These are phyloP conservation scores for Kodamaea hsintzibuensis DNA, from an alignment of 805 yeast species.

Conservation along the genomic window DNA sequence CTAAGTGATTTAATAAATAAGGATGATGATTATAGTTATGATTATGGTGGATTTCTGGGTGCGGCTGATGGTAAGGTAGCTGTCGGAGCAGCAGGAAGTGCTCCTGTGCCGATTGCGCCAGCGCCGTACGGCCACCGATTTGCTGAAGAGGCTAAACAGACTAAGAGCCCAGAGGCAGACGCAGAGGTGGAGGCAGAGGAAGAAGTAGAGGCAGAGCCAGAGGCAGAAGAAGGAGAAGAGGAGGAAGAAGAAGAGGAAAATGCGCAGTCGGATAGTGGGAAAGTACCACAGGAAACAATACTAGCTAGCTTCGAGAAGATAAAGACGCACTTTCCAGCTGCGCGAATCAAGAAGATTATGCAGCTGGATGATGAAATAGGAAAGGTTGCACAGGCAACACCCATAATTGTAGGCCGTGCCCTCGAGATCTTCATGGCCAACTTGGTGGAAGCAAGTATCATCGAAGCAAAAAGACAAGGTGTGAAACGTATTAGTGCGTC, in stretches of 20 bases:
- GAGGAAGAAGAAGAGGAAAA: neutral
- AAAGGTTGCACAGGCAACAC: slow-evolving; percentile 98
- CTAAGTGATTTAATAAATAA: slow-evolving; percentile 29
- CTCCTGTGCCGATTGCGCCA: neutral
- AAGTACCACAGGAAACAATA: slow-evolving; percentile 34
- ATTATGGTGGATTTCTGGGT: slow-evolving; percentile 8
- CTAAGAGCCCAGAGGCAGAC: neutral
- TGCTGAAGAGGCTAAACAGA: slow-evolving; percentile 8
- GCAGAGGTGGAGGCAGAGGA: neutral
- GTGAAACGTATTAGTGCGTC: slow-evolving; percentile 80
- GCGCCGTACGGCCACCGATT: slow-evolving; percentile 8
- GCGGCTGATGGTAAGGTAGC: neutral
- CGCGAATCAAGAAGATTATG: slow-evolving; percentile 94
- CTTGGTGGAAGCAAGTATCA: slow-evolving; percentile 79
- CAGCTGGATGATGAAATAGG: slow-evolving; percentile 98
- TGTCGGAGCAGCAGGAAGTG: no score
- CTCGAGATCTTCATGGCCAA: slow-evolving; percentile 89
- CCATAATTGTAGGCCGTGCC: slow-evolving; percentile 96
- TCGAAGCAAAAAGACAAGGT: slow-evolving; percentile 73
- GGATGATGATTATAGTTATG: slow-evolving; percentile 21
- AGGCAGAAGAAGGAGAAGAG: neutral
- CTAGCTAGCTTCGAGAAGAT: slow-evolving; percentile 47
- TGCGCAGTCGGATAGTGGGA: slow-evolving; percentile 6
- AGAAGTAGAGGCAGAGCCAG: neutral
- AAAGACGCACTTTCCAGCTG: slow-evolving; percentile 86